These are phyloP conservation scores for Trametes cinnabarina DNA, from an alignment of 768 basidiomycete genomes.

Conservation along the genomic window DNA sequence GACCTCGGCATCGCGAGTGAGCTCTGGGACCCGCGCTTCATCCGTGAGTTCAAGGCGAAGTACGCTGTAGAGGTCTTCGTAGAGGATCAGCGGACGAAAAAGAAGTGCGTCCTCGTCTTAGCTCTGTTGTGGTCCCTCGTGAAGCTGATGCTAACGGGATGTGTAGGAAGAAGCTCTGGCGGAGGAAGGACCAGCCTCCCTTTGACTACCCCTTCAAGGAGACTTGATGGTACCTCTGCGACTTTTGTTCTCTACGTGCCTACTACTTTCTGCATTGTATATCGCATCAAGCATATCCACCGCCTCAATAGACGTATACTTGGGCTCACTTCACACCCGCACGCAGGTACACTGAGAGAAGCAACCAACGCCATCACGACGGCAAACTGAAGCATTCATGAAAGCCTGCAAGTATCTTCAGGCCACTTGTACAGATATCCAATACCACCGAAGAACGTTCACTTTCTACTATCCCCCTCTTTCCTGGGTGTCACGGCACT, in stretches of 20 bases:
- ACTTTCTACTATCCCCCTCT: too few relatives aligned
- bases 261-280: background rate
- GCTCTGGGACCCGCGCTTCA: conserved; percentile 96
- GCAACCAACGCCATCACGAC: too few relatives aligned
- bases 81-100: conserved; percentile 82
- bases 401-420: too few relatives aligned
- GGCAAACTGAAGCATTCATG: too few relatives aligned
- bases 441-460: too few relatives aligned
- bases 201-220: conserved; percentile 91
- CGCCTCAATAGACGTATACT: background rate
- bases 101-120: conserved; percentile 64
- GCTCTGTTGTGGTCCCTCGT: background rate
- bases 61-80: conserved; percentile 83
- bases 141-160: conserved; percentile 1
- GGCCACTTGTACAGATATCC: too few relatives aligned
- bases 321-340: too few relatives aligned
- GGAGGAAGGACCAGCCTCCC: conserved; percentile 81
- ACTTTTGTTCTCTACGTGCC: background rate
- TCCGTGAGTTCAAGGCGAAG: conserved; percentile 86
- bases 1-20: conserved; percentile 95
- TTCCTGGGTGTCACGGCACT: too few relatives aligned
- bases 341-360: too few relatives aligned
- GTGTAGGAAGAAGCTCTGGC: conserved; percentile 85
- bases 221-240: conserved; percentile 1
- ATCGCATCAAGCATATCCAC: conserved; percentile 8